phyloP scores from a whole-genome alignment of 78 protist species.

The Planoprotostelium fungivorum region DNA sequence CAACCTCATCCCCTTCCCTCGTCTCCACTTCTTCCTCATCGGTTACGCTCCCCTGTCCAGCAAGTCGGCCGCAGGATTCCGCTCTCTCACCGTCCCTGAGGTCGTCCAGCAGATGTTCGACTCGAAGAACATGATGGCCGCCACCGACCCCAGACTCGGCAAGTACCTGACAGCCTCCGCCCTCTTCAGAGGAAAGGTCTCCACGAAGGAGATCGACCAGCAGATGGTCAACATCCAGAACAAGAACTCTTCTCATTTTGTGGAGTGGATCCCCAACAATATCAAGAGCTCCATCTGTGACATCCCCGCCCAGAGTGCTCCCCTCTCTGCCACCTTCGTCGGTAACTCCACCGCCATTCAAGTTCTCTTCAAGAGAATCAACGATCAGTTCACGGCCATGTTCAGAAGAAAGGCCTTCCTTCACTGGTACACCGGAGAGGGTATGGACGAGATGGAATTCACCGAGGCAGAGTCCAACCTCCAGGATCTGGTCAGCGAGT shows the following conservation, averaged over 20 bases:
- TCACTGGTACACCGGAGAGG: conserved; percentile 96
- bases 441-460: conserved; percentile 97
- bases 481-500: conserved; percentile 90
- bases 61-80: conserved; percentile 74
- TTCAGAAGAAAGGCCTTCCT: conserved; percentile 95
- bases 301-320: conserved; percentile 89
- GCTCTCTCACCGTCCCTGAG: conserved; percentile 90
- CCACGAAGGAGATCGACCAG: conserved; percentile 93
- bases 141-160: conserved; percentile 93
- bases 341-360: conserved; percentile 93
- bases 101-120: conserved; percentile 95
- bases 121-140: conserved; percentile 95
- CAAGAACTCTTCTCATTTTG: conserved; percentile 88
- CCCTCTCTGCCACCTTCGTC: conserved; percentile 89
- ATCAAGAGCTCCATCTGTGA: conserved; percentile 91
- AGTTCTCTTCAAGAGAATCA: conserved; percentile 91
- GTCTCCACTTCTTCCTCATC: conserved; percentile 94
- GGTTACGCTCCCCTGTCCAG: conserved; percentile 92
- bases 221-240: conserved; percentile 86
- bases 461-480: conserved; percentile 93
- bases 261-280: conserved; percentile 98
- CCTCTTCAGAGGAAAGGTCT: conserved; percentile 84
- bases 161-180: conserved; percentile 80
- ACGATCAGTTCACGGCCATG: conserved; percentile 92
- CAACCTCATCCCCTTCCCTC: conserved; percentile 97